These are phyloP conservation scores for Cladosporium cucumerinum DNA, from an alignment of 2,329 filamentous ascomycete genomes.

Conservation along the genomic window DNA sequence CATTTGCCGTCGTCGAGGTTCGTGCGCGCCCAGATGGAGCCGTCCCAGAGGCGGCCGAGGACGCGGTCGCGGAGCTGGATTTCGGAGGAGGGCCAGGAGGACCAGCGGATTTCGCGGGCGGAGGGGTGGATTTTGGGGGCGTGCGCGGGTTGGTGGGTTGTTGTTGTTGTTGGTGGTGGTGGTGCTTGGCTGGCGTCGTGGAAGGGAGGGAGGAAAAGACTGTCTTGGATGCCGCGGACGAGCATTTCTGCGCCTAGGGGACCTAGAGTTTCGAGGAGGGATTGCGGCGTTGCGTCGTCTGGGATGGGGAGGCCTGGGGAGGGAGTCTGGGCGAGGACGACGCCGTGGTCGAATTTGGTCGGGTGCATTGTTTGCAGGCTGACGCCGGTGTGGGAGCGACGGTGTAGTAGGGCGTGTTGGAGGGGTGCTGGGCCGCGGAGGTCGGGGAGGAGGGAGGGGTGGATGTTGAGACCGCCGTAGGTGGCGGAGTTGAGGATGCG, in stretches of 20 bases:
- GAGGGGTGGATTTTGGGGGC: constrained; percentile 71
- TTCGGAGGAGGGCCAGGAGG: constrained; percentile 50
- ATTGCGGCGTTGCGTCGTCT: constrained; percentile 43
- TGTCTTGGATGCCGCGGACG: constrained; percentile 58
- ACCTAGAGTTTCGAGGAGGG: constrained; percentile 57
- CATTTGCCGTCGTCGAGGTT: constrained; percentile 22
- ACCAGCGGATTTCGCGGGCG: constrained; percentile 63
- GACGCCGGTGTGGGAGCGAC: constrained; percentile 64
- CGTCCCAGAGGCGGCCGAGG: constrained; percentile 65
- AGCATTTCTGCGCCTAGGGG: constrained; percentile 69
- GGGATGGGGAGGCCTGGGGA: constrained; percentile 53
- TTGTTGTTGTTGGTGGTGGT: too few relatives aligned
- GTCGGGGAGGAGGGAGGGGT: constrained; percentile 77
- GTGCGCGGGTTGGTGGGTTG: constrained; percentile 39
- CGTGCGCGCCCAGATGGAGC: background rate
- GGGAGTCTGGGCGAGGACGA: constrained; percentile 61
- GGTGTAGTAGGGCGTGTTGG: constrained; percentile 72
- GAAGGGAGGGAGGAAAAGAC: constrained; percentile 55
- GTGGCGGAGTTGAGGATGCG: constrained; percentile 66
- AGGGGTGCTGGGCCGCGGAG: constrained; percentile 83
- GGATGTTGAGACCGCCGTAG: constrained; percentile 89
- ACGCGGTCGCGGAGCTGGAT: constrained; percentile 57
- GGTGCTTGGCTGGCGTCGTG: constrained; percentile 17
- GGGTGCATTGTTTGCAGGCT: constrained; percentile 84
- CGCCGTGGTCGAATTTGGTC: constrained; percentile 72